These are phyloP conservation scores for Blastocladiella emersonii DNA, from an alignment of 371 early-diverging fungal species.

Conservation along the genomic window DNA sequence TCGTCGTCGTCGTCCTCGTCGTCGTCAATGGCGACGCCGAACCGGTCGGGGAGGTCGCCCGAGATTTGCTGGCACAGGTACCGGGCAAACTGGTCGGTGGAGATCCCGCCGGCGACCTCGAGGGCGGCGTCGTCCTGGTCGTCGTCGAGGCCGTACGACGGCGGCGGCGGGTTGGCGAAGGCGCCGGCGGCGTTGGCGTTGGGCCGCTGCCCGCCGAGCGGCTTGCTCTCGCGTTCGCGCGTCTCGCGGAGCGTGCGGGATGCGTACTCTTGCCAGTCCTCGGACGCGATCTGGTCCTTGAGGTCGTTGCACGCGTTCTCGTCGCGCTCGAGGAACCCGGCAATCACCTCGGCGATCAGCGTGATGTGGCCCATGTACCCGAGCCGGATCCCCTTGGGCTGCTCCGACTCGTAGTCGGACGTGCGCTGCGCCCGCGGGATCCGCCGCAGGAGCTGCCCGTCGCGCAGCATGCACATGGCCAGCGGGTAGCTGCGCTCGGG, in stretches of 20 bases:
- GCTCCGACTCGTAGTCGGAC: slow-evolving; percentile 48
- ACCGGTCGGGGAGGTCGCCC: slow-evolving; percentile 43
- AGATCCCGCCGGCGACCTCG: slow-evolving; percentile 31
- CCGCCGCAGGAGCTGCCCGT: slow-evolving; percentile 59
- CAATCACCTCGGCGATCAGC: slow-evolving; percentile 85
- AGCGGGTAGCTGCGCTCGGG: slow-evolving; percentile 19
- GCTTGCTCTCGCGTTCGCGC: slow-evolving; percentile 68
- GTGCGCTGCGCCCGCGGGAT: slow-evolving; percentile 58
- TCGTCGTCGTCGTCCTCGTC: slow-evolving; percentile 38
- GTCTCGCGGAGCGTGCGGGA: slow-evolving; percentile 59
- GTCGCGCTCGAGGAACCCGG: slow-evolving; percentile 62
- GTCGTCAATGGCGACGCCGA: slow-evolving; percentile 35
- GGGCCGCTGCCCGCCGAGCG: slow-evolving; percentile 77
- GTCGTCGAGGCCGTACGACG: slow-evolving; percentile 13
- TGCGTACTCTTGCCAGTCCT: slow-evolving; percentile 79
- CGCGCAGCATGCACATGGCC: slow-evolving; percentile 45
- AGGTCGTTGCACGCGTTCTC: slow-evolving; percentile 28
- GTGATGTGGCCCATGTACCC: slow-evolving; percentile 97
- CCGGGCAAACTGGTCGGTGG: slow-evolving; percentile 52
- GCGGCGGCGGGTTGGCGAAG: slow-evolving; percentile 8
- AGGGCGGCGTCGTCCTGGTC: slow-evolving; percentile 25
- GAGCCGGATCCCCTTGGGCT: slow-evolving; percentile 75
- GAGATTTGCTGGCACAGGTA: slow-evolving; percentile 51
- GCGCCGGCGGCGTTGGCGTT: slow-evolving; percentile 20
- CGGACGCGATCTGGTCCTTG: slow-evolving; percentile 28